Evolutionary conservation across 805 yeast genomes (phyloP), one percentile per base, ranked within the genome.

Genomic region (Lipomyces orientalis): DNA sequence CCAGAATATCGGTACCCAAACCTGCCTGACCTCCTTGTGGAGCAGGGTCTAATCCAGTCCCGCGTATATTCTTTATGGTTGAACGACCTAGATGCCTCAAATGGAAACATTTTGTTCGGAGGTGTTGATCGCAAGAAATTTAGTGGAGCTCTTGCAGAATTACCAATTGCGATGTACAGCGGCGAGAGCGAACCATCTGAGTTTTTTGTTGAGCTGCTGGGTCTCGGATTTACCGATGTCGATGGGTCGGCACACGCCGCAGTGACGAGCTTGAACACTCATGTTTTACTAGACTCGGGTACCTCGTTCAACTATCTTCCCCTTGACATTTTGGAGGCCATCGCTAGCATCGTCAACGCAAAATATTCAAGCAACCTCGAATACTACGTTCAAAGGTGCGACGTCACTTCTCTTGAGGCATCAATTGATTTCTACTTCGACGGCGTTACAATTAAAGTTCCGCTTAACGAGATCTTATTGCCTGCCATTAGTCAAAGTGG

Each of bases 1-100:
- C 14, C 62, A 4, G 76, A 76, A 8, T 33, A 54, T 52, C 58
- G 62, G 64, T 91, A 91, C 77, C 82, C 84, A 64, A 91, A 91
- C 76, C 79, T 91, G 66, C 97, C 97, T 0, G 71, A 81, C 64
- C 83, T 84, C 67, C 77, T 91, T 81, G 87, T 83, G 60, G 75
- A 79, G 43, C 83, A 83, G 61, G 93, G 93, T 0, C 72, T 82
- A 58, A 89, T 87, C 70, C 74, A 81, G 51, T 81, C 82, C 60
- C 80, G 80, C 39, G 85, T 85, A 1, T 90, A 88, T 76, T 89
- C 94, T 0, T 78, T 90, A 60, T 89, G 80, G 74, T 79, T 90
- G 75, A 83, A 87, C 73, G 76, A 78, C 10, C 69, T 75, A 14
- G 69, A 68, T 19, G 70, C 75, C 9, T 37, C 69, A 14, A 56